Conservation (phyloP, 1,284 basidiomycete genomes). For the Boletus smithii region DNA sequence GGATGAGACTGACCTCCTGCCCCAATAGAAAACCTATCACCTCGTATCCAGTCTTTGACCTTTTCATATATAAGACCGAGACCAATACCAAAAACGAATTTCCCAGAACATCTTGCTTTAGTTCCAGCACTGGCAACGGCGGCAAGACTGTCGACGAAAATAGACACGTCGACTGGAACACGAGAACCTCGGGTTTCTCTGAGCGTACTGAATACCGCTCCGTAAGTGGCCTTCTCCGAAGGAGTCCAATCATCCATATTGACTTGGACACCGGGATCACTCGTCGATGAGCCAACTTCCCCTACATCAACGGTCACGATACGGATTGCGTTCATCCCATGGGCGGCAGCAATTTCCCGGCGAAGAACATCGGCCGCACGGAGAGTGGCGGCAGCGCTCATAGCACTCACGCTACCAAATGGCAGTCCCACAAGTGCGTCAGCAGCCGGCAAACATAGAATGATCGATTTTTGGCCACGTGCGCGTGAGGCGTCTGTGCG, state of each 20-base stretch:
- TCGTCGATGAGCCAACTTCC: constrained; percentile 19
- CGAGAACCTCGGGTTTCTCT: constrained; percentile 44
- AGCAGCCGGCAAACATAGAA: constrained; percentile 67
- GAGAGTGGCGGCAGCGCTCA: constrained; percentile 68
- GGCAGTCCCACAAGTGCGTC: constrained; percentile 69
- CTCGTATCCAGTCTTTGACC: constrained; percentile 47
- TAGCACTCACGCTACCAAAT: constrained; percentile 56
- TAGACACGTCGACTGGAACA: constrained; percentile 51
- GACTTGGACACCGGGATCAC: neutral
- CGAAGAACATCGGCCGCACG: constrained; percentile 68
- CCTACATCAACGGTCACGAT: constrained; percentile 56
- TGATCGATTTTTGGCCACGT: constrained; percentile 55
- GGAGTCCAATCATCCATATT: constrained; percentile 64
- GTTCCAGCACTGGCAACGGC: constrained; percentile 54
- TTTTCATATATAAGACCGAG: constrained; percentile 42
- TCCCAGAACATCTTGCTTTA: constrained; percentile 35
- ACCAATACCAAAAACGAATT: constrained; percentile 41
- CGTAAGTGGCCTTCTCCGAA: constrained; percentile 67
- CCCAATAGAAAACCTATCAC: constrained; percentile 65
- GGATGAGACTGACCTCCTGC: constrained; percentile 59
- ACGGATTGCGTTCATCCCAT: constrained; percentile 54
- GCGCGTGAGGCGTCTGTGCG: constrained; percentile 57
- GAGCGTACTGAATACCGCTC: constrained; percentile 56
- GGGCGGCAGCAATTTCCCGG: constrained; percentile 59
- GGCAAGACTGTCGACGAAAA: constrained; percentile 57